Conservation (phyloP, 177 flowering plant species). For the Vitis hybrid region DNA sequence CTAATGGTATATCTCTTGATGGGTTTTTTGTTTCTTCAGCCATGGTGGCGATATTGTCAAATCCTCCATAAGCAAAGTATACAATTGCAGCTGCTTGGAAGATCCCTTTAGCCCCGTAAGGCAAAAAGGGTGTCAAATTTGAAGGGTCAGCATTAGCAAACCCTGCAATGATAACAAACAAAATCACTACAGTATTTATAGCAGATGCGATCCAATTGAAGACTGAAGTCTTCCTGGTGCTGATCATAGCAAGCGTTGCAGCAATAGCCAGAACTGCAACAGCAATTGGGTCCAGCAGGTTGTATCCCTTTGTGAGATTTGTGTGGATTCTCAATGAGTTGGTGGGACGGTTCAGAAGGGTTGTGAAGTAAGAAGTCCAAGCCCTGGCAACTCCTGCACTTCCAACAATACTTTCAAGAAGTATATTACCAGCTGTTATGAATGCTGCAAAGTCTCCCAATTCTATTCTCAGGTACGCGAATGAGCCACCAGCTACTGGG, state of each 20-base stretch:
- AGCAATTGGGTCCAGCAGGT: slow-evolving; percentile 59
- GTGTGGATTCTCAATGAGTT: slow-evolving; percentile 37
- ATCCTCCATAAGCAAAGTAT: slow-evolving; percentile 58
- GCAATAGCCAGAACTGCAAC: slow-evolving; percentile 35
- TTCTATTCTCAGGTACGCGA: slow-evolving; percentile 68
- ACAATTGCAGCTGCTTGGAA: slow-evolving; percentile 55
- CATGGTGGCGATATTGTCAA: slow-evolving; percentile 54
- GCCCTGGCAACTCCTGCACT: slow-evolving; percentile 60
- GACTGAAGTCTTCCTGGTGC: slow-evolving; percentile 41
- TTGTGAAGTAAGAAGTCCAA: slow-evolving; percentile 68
- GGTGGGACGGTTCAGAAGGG: slow-evolving; percentile 33
- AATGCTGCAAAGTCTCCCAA: slow-evolving; percentile 64
- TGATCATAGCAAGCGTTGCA: slow-evolving; percentile 38
- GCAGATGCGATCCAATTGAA: slow-evolving; percentile 56
- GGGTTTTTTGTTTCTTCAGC: slow-evolving; percentile 67
- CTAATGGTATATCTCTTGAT: slow-evolving; percentile 53
- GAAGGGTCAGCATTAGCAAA: slow-evolving; percentile 40
- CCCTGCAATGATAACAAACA: slow-evolving; percentile 57
- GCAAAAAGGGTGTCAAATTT: slow-evolving; percentile 50
- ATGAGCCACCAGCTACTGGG: slow-evolving; percentile 67
- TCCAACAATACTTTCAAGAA: slow-evolving; percentile 53
- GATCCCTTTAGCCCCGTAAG: slow-evolving; percentile 42
- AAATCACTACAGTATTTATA: slow-evolving; percentile 37
- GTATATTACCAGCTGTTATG: slow-evolving; percentile 23
- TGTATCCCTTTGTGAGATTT: slow-evolving; percentile 33